Base-by-base conservation (phyloP, 805 yeast genomes). In the Myxozyma melibiosi region DNA sequence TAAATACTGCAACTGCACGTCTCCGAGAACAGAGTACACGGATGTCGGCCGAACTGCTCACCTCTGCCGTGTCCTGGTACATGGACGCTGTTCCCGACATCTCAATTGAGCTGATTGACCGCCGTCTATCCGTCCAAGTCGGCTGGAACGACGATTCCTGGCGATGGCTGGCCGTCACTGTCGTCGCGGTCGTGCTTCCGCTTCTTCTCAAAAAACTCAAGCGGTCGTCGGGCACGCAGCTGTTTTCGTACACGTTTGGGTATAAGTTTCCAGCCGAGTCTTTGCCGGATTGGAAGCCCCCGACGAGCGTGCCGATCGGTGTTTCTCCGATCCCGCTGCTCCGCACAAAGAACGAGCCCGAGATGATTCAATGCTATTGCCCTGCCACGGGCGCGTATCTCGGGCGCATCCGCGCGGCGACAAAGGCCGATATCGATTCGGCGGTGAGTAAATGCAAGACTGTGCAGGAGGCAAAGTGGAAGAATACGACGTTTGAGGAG, bases 361-460 rank as follows among this genome's bases (percentile, higher is more conserved):
- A 75, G 20, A 76, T 73, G 62, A 88, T 92, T 60, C 91, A 89
- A 68, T 83, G 91, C 59, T 86, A 88, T 70, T 92, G 99, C 73
- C 99, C 99, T 2, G 97, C 98, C 0, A 94, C 98, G 0, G 95
- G 97, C 33, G 97, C 90, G 72, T 84, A 76, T 61, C 76, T 92
- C 63, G 98, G 96, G 0, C 78, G 84, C 22, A 85, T 84, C 65
- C 74, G 78, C 47, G 84, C 89, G 1, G 81, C 83, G 55, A 73
- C 85, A n/a, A 77, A 76, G 45, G 79, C 78, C 2, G 94, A 90
- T 44, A 87, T 94, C 71, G 92, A 92, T 69, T 64, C 66, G 4
- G 78, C 83, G 54, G 82, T 94, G 18, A 63, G 64, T n/a, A 63
- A 65, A 14, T 84, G 90, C 2, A 71, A 72, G 33, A 61, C 58